A percentile compares a stretch with the other conserved stretches of the same genome.
Evolutionary conservation across 371 early-diverging fungal species (phyloP).

Genomic region (Mucor piriformis): DNA sequence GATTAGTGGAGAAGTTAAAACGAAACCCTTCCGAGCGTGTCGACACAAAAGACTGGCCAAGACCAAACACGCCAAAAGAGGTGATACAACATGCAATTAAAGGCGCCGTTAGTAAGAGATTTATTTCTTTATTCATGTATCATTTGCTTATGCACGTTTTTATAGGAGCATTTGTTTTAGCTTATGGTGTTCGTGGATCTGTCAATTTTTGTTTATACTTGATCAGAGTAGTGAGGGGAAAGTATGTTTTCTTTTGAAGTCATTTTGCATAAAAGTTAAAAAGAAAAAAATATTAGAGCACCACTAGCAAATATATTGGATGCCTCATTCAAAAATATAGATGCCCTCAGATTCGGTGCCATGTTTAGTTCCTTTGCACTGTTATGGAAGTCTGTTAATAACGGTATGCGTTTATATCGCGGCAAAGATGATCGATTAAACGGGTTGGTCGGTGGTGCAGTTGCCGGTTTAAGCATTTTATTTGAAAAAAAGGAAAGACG

Average conservation of each 20-base stretch:
- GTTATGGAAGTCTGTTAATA: slow-evolving; percentile 75
- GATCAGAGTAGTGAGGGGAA: slow-evolving; percentile 46
- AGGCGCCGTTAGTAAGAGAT: slow-evolving; percentile 54
- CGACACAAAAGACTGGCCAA: slow-evolving; percentile 42
- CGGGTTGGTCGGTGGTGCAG: slow-evolving; percentile 60
- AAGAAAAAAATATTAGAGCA: slow-evolving; percentile 41
- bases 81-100: slow-evolving; percentile 48
- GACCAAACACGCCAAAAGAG: slow-evolving; percentile 37
- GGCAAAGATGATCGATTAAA: slow-evolving; percentile 65
- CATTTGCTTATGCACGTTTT: background rate
- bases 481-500: slow-evolving; percentile 64
- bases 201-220: slow-evolving; percentile 55
- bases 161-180: slow-evolving; percentile 52
- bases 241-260: slow-evolving; percentile 31
- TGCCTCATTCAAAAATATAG: slow-evolving; percentile 55
- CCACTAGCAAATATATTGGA: slow-evolving; percentile 39
- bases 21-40: slow-evolving; percentile 38
- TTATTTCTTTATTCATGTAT: background rate
- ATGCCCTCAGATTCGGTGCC: slow-evolving; percentile 66
- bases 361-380: slow-evolving; percentile 78
- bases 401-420: slow-evolving; percentile 59
- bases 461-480: slow-evolving; percentile 61
- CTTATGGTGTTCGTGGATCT: slow-evolving; percentile 52
- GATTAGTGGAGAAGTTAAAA: slow-evolving; percentile 41
- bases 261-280: too few relatives aligned